Evolutionary conservation across 495 filamentous ascomycete species (phyloP), one percentile per base, ranked within the genome.

Genomic region (Talaromyces ruber): DNA sequence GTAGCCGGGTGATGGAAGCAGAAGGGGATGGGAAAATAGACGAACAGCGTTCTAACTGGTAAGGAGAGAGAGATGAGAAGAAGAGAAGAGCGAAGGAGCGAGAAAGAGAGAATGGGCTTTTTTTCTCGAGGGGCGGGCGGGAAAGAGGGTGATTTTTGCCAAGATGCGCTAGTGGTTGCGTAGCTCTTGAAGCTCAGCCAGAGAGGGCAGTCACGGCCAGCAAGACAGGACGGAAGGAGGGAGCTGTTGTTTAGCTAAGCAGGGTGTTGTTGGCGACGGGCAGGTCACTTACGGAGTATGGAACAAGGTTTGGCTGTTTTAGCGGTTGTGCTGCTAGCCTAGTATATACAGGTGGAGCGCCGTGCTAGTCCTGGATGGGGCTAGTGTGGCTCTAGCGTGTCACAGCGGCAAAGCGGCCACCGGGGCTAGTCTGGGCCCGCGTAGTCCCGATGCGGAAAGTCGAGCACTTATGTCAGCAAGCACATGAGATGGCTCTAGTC

Each of bases 101-200:
- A 68, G 66, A 66, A 66, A 68, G 67, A 68, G 69, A 66, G 71
- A 28, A 57, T 57, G 54, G 54, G 54, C 54, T 30, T 30, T 57
- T n/a, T 54, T 57, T 57, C 71, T 79, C 76, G 77, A 79, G 77
- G 77, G 77, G 76, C 74, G 74, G 74, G 70, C 68, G 73, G 68
- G 69, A 57, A 34, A 76, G 76, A 70, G 70, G 71, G 75, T 69
- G 72, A 77, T 72, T 68, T 68, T 67, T 68, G 75, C 74, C 76
- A 78, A 79, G 74, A 39, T 55, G 63, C 74, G 71, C 77, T 79
- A 79, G 77, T 78, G 77, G 77, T 76, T 77, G 74, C 65, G 77
- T 67, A 79, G 72, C 72, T 76, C 67, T 14, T 28, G 47, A 7
- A 9, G 9, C 47, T 53, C 25, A 53, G 24, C 50, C 25, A 53